Evolutionary conservation across 805 yeast species (phyloP).

Genomic region (Wickerhamiella azymoides): DNA sequence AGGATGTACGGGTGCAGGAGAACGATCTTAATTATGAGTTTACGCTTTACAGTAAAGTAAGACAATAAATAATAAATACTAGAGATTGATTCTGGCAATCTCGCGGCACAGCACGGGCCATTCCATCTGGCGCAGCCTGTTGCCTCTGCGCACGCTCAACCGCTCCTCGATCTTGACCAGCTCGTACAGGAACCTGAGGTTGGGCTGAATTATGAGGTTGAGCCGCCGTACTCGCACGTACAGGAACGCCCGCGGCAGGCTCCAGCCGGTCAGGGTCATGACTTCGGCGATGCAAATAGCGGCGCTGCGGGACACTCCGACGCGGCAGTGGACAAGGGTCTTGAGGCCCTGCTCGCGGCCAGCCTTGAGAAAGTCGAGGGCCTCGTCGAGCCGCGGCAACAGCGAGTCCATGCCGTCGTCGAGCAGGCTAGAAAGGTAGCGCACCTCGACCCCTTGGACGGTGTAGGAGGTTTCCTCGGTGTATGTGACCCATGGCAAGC

Average conservation of each 20-base stretch:
- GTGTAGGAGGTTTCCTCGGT: not conserved
- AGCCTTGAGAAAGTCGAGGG: constrained; percentile 52
- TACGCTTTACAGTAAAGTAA: constrained; percentile 34
- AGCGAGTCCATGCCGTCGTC: constrained; percentile 87
- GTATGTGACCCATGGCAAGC: constrained; percentile 44
- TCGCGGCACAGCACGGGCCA: constrained; percentile 84
- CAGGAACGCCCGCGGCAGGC: constrained; percentile 66
- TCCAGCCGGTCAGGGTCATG: constrained; percentile 58
- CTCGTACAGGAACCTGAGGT: constrained; percentile 81
- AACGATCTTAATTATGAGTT: constrained; percentile 43
- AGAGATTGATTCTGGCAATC: constrained; percentile 40
- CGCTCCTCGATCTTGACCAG: constrained; percentile 54
- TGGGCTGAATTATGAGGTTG: constrained; percentile 90
- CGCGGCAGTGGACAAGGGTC: constrained; percentile 81
- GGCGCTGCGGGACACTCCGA: constrained; percentile 90
- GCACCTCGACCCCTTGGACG: constrained; percentile 27
- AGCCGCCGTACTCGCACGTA: constrained; percentile 81
- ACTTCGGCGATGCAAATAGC: constrained; percentile 93
- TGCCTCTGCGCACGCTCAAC: constrained; percentile 19
- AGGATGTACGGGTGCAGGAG: constrained; percentile 24
- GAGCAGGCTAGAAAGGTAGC: constrained; percentile 59
- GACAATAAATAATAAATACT: constrained; percentile 49
- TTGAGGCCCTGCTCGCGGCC: constrained; percentile 15
- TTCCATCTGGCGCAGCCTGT: constrained; percentile 49
- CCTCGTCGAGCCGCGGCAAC: constrained; percentile 43